phyloP scores from a whole-genome alignment of 805 yeast species.

The Ogataea philodendri region DNA sequence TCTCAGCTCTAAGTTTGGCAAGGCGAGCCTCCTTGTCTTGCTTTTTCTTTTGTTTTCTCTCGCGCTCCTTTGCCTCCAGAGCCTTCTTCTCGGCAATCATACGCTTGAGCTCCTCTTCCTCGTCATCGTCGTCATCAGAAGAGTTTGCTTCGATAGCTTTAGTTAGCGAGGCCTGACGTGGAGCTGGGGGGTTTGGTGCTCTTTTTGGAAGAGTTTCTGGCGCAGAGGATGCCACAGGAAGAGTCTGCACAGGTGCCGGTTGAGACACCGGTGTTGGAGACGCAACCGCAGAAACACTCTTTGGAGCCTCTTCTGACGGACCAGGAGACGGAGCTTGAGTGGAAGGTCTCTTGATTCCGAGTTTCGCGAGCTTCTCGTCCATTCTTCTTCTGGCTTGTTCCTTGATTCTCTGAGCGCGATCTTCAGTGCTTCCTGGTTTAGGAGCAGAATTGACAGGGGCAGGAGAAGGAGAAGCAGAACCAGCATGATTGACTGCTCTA shows the following conservation, averaged over 20 bases:
- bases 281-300: too few species aligned
- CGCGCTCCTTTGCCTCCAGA: conserved; percentile 39
- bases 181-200: conserved; percentile 23
- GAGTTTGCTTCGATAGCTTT: conserved; percentile 9
- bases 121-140: conserved; percentile 36
- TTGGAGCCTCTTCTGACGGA: conserved; percentile 1
- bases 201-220: conserved; percentile 14
- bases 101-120: conserved; percentile 45
- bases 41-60: conserved; percentile 45
- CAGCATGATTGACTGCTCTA: too few species aligned
- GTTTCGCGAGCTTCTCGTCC: conserved; percentile 80
- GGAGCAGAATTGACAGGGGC: conserved; percentile 2
- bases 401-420: conserved; percentile 64
- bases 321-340: conserved; percentile 4
- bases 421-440: conserved; percentile 3
- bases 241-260: too few species aligned
- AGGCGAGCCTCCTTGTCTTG: conserved; percentile 59
- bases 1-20: conserved; percentile 56
- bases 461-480: not conserved
- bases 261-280: too few species aligned
- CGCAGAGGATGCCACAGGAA: conserved; percentile 19
- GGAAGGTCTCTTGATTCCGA: conserved; percentile 56
- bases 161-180: conserved; percentile 18
- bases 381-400: conserved; percentile 79
- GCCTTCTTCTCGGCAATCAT: conserved; percentile 48